Percentiles rank a stretch among this genome's conserved stretches.
Evolutionary conservation across 2,329 filamentous ascomycete genomes (phyloP).

Genomic region (Monilinia vaccinii-corymbosi): DNA sequence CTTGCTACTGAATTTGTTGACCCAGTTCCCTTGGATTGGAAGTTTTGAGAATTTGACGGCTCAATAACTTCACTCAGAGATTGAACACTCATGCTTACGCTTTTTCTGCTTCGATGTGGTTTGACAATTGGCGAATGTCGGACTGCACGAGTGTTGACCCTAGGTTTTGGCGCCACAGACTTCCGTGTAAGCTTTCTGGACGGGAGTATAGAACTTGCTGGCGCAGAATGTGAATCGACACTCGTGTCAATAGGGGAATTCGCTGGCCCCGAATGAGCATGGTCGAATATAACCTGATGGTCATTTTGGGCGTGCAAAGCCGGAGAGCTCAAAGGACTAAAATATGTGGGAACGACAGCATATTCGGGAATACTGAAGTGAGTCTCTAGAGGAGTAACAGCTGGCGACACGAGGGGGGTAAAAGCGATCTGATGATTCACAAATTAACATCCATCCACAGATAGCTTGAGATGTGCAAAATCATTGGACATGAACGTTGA

Average conservation of each 20-base stretch:
- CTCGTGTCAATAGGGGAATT: constrained; percentile 29
- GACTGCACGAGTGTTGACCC: constrained; percentile 25
- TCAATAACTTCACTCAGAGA: constrained; percentile 31
- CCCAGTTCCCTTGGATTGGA: constrained; percentile 32
- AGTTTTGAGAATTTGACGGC: constrained; percentile 21
- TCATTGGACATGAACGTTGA: background rate
- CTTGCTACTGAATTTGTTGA: constrained; percentile 23
- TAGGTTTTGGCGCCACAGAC: constrained; percentile 16
- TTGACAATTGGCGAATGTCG: constrained; percentile 34
- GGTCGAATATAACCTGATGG: constrained; percentile 32
- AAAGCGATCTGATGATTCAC: constrained; percentile 53
- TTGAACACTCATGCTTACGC: constrained; percentile 34
- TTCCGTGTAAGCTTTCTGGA: constrained; percentile 22
- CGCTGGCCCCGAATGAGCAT: constrained; percentile 31
- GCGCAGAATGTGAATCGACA: constrained; percentile 23
- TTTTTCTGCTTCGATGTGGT: constrained; percentile 36
- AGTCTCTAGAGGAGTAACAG: constrained; percentile 68
- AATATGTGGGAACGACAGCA: constrained; percentile 61
- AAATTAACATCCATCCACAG: background rate
- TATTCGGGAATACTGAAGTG: constrained; percentile 48
- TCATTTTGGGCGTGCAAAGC: constrained; percentile 66
- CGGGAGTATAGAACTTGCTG: constrained; percentile 17
- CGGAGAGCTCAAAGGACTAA: constrained; percentile 75
- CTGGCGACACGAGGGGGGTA: constrained; percentile 75
- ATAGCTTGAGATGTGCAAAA: background rate